Evolutionary conservation across 257 asterid species (phyloP), one percentile per base, ranked within the genome.

Genomic region (Ilex asprella): DNA sequence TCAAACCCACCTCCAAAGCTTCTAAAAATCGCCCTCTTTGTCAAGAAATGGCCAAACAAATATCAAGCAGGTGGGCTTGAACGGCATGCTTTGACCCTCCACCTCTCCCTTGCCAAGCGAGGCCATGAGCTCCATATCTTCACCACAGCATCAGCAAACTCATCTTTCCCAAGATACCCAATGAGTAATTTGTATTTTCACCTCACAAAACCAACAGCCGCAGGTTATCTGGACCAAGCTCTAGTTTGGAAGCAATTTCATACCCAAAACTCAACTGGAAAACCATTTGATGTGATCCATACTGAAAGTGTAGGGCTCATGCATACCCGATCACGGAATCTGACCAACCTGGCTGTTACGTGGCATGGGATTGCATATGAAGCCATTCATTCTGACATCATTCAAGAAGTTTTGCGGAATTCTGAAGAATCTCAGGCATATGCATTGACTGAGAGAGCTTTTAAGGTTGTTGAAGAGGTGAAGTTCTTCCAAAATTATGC

Each of bases 281-380:
- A 69, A 49, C 86, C 84, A 2, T 88, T 88, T 14, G 85, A 85
- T 65, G 92, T 83, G 67, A 61, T 79, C 39, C 96, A 88, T 59
- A 83, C 92, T 0, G 96, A 88, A 64, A 88, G 96, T 15, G 96
- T 81, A 0, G 95, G 76, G 10, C 88, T 88, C 1, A 88, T 75
- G 84, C 82, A 88, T 63, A 86, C 91, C 10, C 71, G 88, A 67
- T 73, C 92, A 1, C 49, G 86, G 54, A 68, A 75, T 35, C 67
- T 81, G 31, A 64, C 70, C 52, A 83, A 82, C 63, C n/a, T 86
- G 27, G 96, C 86, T 0, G 96, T 80, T 31, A 83, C 85, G 41
- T 88, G 96, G 96, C 95, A 88, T 27, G 96, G 96, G 27, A 85
- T 88, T 7, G 92, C 85, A 0, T 88, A 83, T 3, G 96, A 88